Percentiles rank a stretch among this genome's conserved stretches.
phyloP scores from a whole-genome alignment of 805 yeast genomes.

The Teunomyces cretensis region DNA sequence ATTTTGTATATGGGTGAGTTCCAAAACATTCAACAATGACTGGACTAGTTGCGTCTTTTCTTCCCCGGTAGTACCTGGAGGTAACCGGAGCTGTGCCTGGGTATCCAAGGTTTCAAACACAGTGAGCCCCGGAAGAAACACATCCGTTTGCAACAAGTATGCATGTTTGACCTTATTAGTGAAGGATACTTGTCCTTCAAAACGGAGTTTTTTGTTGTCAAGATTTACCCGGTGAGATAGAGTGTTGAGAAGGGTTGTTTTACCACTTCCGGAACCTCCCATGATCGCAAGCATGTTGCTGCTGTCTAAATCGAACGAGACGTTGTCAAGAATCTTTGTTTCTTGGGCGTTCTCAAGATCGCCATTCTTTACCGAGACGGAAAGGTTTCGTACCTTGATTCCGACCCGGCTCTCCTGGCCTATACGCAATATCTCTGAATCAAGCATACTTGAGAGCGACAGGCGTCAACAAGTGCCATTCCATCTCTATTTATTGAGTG shows the following conservation, averaged over 20 bases:
- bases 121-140: conserved; percentile 24
- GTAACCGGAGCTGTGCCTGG: conserved; percentile 25
- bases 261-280: conserved; percentile 30
- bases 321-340: conserved; percentile 15
- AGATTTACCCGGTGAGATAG: conserved; percentile 21
- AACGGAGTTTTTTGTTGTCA: conserved; percentile 13
- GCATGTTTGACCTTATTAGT: conserved; percentile 18
- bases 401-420: conserved; percentile 7
- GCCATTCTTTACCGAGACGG: conserved; percentile 8
- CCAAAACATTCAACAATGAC: conserved; percentile 18
- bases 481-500: not conserved
- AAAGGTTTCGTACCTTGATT: conserved; percentile 11
- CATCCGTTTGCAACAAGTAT: conserved; percentile 23
- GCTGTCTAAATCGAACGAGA: conserved; percentile 19
- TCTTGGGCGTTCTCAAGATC: not conserved
- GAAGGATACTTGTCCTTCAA: conserved; percentile 20
- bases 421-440: conserved; percentile 4
- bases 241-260: conserved; percentile 25
- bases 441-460: not conserved
- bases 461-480: not conserved
- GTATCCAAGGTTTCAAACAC: conserved; percentile 21
- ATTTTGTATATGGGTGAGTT: conserved; percentile 16
- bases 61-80: conserved; percentile 8
- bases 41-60: conserved; percentile 14
- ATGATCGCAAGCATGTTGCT: conserved; percentile 25